Evolutionary conservation across 140 eudicot species (phyloP), one percentile per base, ranked within the genome.

Genomic region (Senecio squalidus): DNA sequence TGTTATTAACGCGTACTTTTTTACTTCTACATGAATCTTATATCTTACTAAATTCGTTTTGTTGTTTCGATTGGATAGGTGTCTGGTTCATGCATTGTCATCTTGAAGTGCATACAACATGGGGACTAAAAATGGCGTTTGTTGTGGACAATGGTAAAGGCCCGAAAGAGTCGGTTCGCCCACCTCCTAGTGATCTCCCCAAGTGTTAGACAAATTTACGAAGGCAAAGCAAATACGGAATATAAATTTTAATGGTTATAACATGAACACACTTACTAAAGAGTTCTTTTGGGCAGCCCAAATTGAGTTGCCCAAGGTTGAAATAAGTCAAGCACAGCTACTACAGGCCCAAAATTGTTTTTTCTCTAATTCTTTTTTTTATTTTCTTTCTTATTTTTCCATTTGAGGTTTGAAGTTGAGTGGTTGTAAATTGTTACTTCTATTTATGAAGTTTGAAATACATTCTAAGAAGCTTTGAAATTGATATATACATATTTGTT

Each of bases 81-180:
- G 80, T 78, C n/a, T 82, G 89, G 89, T 82, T 82, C 39, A 74
- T 82, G 82, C 89, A 82, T 78, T 82, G 89, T 38, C 89, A 78
- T 45, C 47, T 82, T 21, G 90, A 82, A 46, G 64, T 82, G 9
- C 90, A 82, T 40, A 82, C 85, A 56, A 71, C 90, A 68, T 78
- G 90, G 90, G 90, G 90, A 34, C 49, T 82, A 1, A 82, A 82
- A 58, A 78, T 82, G 90, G 85, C 85, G 55, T 82, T 78, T 70
- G 62, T 82, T 39, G 90, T 82, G 67, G 90, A 82, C 64, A 82
- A 82, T 49, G 90, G 90, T 0, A 72, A 69, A 75, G 83, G 85
- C 20, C 83, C 85, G 39, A 64, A 78, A 8, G 78, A 82, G 65
- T 71, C 80, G 3, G 6, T 82, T 34, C n/a, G 36, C 23, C 77